These are phyloP conservation scores for Suhomyces anneliseae DNA, from an alignment of 1,139 yeast species.

Conservation along the genomic window DNA sequence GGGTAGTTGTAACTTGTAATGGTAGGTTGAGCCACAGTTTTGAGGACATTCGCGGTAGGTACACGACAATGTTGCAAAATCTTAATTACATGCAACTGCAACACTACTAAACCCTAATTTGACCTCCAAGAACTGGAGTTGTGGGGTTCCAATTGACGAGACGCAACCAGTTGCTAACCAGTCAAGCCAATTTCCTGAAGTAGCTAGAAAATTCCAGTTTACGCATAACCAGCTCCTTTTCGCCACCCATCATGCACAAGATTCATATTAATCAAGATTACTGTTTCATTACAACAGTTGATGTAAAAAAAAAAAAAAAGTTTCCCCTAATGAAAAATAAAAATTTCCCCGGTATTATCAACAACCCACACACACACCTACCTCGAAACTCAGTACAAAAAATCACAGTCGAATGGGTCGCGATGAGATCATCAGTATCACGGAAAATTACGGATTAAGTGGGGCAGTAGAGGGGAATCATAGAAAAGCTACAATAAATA, in stretches of 20 bases:
- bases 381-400: neutral
- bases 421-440: neutral
- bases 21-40: no score
- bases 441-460: neutral
- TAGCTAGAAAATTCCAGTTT: no score
- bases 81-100: no score
- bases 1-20: no score
- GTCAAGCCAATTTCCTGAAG: no score
- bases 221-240: no score
- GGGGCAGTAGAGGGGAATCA: neutral
- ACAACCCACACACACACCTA: neutral
- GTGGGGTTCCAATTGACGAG: no score
- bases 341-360: neutral
- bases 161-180: no score
- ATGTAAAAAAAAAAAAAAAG: neutral
- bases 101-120: no score
- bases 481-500: no score
- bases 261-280: neutral
- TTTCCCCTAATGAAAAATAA: neutral
- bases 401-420: neutral
- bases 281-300: neutral
- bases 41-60: neutral
- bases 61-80: constrained; percentile 1
- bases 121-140: no score
- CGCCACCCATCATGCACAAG: neutral